phyloP scores from a whole-genome alignment of 495 filamentous ascomycete genomes.

The Aspergillus ellipticus region DNA sequence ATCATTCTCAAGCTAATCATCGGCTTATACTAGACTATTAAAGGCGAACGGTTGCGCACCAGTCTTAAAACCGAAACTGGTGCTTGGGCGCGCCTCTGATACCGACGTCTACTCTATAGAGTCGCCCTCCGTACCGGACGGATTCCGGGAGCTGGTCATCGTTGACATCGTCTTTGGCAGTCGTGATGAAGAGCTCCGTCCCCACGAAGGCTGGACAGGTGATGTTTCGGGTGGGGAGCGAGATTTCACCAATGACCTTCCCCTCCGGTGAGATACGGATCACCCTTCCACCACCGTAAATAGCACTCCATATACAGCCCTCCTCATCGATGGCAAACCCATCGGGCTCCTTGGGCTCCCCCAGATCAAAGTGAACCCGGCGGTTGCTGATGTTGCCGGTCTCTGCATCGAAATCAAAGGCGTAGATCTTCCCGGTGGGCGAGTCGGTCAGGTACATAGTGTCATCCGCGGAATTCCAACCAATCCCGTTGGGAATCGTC shows the following conservation, averaged over 20 bases:
- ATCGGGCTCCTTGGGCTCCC: slow-evolving; percentile 58
- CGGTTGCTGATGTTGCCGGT: slow-evolving; percentile 64
- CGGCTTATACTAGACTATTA: not conserved
- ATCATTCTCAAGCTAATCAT: not conserved
- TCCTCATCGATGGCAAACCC: slow-evolving; percentile 70
- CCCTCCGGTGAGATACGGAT: slow-evolving; percentile 63
- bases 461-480: slow-evolving; percentile 65
- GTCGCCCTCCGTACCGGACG: slow-evolving; percentile 56
- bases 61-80: slow-evolving; percentile 42
- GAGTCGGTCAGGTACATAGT: slow-evolving; percentile 85
- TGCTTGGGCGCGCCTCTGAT: slow-evolving; percentile 54
- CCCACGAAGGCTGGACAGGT: slow-evolving; percentile 73
- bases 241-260: slow-evolving; percentile 61
- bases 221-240: slow-evolving; percentile 62
- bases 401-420: slow-evolving; percentile 66
- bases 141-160: slow-evolving; percentile 51
- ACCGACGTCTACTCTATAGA: slow-evolving; percentile 69
- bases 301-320: slow-evolving; percentile 73
- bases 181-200: slow-evolving; percentile 72
- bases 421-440: slow-evolving; percentile 64
- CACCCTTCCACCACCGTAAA: slow-evolving; percentile 67
- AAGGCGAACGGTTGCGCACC: not conserved
- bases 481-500: slow-evolving; percentile 84
- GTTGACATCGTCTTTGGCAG: slow-evolving; percentile 58
- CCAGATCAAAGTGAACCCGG: slow-evolving; percentile 47